Conservation (phyloP, 495 filamentous ascomycete species). For the Parmelia sp. region DNA sequence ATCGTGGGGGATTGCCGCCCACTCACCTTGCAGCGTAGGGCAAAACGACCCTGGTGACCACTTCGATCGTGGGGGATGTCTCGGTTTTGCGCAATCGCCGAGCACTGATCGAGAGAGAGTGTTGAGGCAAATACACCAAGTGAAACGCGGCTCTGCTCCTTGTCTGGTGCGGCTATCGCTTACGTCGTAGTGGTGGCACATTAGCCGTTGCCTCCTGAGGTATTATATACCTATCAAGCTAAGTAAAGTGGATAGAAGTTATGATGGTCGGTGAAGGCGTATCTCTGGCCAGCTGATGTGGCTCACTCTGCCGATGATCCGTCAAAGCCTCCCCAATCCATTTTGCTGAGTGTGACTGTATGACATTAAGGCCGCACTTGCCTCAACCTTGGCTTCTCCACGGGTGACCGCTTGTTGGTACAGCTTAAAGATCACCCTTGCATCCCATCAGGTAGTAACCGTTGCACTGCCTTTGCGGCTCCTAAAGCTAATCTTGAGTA, state of each 20-base stretch:
- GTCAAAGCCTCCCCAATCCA: slow-evolving; percentile 10
- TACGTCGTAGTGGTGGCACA: background rate
- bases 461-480: background rate
- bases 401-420: background rate
- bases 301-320: slow-evolving; percentile 6
- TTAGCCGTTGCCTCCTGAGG: background rate
- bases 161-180: slow-evolving; percentile 11
- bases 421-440: background rate
- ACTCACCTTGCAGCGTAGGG: background rate
- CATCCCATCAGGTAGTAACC: background rate
- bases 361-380: background rate
- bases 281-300: background rate
- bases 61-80: background rate
- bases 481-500: background rate
- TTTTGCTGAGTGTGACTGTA: background rate
- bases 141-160: slow-evolving; percentile 2
- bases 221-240: slow-evolving; percentile 3
- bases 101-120: background rate
- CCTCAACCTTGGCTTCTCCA: background rate
- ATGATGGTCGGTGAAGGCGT: slow-evolving; percentile 3
- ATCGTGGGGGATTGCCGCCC: slow-evolving; percentile 6
- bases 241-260: background rate
- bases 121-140: background rate
- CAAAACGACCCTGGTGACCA: background rate
- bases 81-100: background rate